A percentile compares a stretch with the other conserved stretches of the same genome.
phyloP scores from a whole-genome alignment of 2,329 filamentous ascomycete species.

The Aspergillus udagawae region DNA sequence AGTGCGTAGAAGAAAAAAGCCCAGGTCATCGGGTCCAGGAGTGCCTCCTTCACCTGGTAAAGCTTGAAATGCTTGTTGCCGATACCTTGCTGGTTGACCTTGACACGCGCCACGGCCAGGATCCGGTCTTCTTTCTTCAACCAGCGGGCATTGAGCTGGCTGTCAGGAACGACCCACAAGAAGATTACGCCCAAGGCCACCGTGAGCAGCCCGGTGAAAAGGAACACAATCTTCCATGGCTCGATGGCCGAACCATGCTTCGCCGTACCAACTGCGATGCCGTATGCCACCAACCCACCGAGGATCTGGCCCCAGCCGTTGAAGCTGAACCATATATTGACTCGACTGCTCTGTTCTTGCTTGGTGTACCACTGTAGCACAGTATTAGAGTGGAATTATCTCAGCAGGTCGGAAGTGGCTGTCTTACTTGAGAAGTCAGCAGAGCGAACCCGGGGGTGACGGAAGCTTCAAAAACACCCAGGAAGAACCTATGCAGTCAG shows the following conservation, averaged over 20 bases:
- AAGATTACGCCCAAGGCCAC: constrained; percentile 47
- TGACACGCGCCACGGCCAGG: constrained; percentile 66
- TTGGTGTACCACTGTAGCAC: constrained; percentile 63
- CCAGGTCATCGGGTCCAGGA: constrained; percentile 58
- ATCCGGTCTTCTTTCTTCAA: constrained; percentile 63
- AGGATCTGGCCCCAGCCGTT: constrained; percentile 63
- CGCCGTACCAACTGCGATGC: constrained; percentile 54
- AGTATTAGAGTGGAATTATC: background rate
- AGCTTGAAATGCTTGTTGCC: constrained; percentile 66
- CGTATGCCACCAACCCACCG: constrained; percentile 60
- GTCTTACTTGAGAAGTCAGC: constrained; percentile 54
- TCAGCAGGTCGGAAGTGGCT: background rate
- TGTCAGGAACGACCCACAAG: constrained; percentile 54
- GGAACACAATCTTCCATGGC: constrained; percentile 63
- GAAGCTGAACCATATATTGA: constrained; percentile 66
- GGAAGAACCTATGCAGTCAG: constrained; percentile 47
- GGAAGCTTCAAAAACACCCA: constrained; percentile 65
- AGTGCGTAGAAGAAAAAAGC: constrained; percentile 57
- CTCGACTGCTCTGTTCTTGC: constrained; percentile 60
- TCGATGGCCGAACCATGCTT: constrained; percentile 55
- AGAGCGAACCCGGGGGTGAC: constrained; percentile 67
- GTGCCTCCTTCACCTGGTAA: constrained; percentile 60
- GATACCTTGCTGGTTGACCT: constrained; percentile 71
- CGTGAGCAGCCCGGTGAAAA: constrained; percentile 53
- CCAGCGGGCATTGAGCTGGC: constrained; percentile 58